Conservation (phyloP, 768 basidiomycete genomes). For the Sarcodon aspratus region DNA sequence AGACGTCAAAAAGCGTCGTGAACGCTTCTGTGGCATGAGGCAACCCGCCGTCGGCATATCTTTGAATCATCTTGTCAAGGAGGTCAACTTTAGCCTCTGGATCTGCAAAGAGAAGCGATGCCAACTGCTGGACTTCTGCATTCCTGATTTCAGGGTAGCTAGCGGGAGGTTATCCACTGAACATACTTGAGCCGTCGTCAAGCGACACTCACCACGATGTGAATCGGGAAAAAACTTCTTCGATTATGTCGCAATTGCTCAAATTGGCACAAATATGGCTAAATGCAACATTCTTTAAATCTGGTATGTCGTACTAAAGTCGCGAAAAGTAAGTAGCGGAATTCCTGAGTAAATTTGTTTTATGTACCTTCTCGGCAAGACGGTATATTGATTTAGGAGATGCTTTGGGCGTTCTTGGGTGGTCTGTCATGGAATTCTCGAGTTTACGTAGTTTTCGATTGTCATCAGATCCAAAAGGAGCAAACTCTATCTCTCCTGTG, state of each 20-base stretch:
- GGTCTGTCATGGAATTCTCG: background rate
- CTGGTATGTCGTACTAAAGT: background rate
- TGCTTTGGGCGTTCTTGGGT: background rate
- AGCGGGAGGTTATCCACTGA: no score
- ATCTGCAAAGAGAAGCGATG: no score
- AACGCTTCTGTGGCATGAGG: background rate
- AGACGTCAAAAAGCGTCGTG: no score
- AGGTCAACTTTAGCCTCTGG: no score
- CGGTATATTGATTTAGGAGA: constrained; percentile 5
- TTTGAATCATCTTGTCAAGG: background rate
- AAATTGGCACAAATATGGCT: background rate
- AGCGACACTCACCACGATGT: background rate
- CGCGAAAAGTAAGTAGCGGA: background rate
- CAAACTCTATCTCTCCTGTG: constrained; percentile 2
- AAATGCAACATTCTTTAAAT: background rate
- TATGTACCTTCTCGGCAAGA: constrained; percentile 2
- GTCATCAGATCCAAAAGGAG: constrained; percentile 1
- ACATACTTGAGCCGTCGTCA: no score
- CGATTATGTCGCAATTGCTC: background rate
- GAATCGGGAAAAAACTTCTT: background rate
- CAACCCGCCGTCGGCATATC: background rate
- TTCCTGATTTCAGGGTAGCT: background rate
- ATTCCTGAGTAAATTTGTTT: background rate
- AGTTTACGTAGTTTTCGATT: background rate
- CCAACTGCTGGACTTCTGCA: background rate